Evolutionary conservation across 306 rosid genomes (phyloP).

Genomic region (Betula pendula): DNA sequence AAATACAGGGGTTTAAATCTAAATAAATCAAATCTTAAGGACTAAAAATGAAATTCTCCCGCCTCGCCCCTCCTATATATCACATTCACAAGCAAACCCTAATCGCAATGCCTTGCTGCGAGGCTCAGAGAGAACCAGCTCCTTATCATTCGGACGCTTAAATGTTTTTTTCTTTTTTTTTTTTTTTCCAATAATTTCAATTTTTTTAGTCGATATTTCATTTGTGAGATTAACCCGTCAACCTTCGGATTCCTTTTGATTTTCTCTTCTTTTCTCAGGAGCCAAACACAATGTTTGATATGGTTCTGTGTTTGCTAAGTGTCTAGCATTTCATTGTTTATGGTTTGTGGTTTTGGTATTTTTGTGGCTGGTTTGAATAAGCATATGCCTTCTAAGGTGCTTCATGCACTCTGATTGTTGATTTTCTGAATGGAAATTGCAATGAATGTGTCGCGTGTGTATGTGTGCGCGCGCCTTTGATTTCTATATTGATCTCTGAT

Average conservation of each 20-base stretch:
- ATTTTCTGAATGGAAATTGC: not conserved
- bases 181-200: not conserved
- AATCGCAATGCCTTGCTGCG: not conserved
- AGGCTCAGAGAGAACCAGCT: no score
- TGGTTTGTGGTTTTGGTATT: not conserved
- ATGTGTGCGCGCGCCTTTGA: not conserved
- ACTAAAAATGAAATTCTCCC: not conserved
- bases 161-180: no score
- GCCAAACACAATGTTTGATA: not conserved
- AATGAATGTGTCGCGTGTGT: not conserved
- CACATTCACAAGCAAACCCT: not conserved
- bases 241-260: not conserved
- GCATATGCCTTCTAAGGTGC: not conserved
- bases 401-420: not conserved
- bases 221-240: not conserved
- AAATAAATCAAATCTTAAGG: not conserved
- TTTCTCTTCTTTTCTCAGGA: not conserved
- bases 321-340: not conserved
- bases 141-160: not conserved
- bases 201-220: not conserved
- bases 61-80: not conserved
- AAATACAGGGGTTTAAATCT: not conserved
- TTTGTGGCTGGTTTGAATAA: not conserved
- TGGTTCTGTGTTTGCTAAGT: not conserved
- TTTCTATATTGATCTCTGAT: not conserved